These are phyloP conservation scores for Backusella parvicylindrica DNA, from an alignment of 192 early-diverging fungal species.

Conservation along the genomic window DNA sequence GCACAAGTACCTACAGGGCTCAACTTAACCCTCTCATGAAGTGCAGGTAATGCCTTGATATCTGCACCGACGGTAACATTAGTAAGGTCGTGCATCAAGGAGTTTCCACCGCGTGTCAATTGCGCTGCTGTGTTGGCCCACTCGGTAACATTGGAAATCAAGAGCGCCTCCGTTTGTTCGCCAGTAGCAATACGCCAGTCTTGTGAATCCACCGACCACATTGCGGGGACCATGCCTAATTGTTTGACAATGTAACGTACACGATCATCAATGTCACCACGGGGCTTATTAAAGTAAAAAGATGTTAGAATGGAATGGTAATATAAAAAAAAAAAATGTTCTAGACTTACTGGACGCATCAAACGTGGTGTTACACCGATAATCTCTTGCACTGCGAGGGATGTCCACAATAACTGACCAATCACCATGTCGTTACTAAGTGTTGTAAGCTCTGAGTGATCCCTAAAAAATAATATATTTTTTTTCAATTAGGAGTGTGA, in stretches of 20 bases:
- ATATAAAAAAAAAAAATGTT: neutral
- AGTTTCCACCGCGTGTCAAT: slow-evolving; percentile 34
- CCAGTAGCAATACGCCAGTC: slow-evolving; percentile 2
- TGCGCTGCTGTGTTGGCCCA: slow-evolving; percentile 25
- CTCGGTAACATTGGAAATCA: slow-evolving; percentile 29
- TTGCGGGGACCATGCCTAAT: slow-evolving; percentile 42
- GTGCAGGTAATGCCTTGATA: slow-evolving; percentile 27
- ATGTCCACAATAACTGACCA: slow-evolving; percentile 65
- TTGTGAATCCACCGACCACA: slow-evolving; percentile 34
- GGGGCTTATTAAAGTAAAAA: slow-evolving; percentile 33
- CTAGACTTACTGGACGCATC: slow-evolving; percentile 41
- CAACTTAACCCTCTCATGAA: slow-evolving; percentile 26
- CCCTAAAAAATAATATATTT: slow-evolving; percentile 18
- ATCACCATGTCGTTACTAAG: slow-evolving; percentile 65
- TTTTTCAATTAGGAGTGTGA: neutral
- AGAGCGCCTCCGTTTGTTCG: slow-evolving; percentile 24
- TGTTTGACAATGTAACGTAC: slow-evolving; percentile 48
- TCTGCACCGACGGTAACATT: slow-evolving; percentile 40
- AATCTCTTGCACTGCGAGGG: slow-evolving; percentile 46
- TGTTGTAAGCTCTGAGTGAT: slow-evolving; percentile 54
- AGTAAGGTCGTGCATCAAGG: slow-evolving; percentile 49
- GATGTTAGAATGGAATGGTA: neutral
- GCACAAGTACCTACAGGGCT: slow-evolving; percentile 28
- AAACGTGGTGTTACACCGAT: slow-evolving; percentile 43
- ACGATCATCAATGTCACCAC: slow-evolving; percentile 63